Evolutionary conservation across 371 early-diverging fungal genomes (phyloP).

Genomic region (Mortierella sp.): DNA sequence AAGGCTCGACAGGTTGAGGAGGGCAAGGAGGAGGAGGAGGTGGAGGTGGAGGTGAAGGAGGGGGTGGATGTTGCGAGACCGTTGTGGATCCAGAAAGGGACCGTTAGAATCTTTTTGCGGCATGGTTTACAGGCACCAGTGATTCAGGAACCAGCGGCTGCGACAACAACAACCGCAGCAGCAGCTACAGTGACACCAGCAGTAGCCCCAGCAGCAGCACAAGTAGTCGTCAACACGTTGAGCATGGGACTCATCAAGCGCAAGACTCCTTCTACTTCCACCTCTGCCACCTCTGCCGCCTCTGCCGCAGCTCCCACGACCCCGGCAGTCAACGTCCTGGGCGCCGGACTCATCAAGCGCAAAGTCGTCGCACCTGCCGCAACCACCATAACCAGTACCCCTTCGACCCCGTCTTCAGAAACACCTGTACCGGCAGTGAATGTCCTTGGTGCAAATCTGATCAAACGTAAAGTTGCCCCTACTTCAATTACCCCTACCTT

Average conservation of each 20-base stretch:
- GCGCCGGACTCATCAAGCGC: constrained; percentile 14
- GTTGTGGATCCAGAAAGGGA: constrained; percentile 15
- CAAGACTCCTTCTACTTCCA: background rate
- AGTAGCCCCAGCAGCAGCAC: background rate
- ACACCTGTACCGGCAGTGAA: constrained; percentile 20
- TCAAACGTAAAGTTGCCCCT: constrained; percentile 3
- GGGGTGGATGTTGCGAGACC: background rate
- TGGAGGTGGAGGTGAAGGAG: background rate
- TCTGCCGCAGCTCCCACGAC: background rate
- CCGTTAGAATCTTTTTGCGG: background rate
- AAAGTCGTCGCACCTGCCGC: background rate
- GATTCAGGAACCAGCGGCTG: background rate
- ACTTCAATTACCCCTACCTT: background rate
- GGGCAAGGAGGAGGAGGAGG: background rate
- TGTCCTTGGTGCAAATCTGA: constrained; percentile 13
- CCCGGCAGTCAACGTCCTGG: constrained; percentile 17
- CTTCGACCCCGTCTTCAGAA: background rate
- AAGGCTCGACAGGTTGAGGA: background rate
- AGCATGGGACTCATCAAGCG: constrained; percentile 32
- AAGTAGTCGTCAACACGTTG: constrained; percentile 23
- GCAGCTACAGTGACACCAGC: background rate
- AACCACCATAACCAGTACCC: background rate
- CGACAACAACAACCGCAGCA: constrained; percentile 7
- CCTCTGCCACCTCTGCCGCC: background rate
- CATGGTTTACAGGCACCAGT: background rate